These are phyloP conservation scores for Darksidea phi DNA, from an alignment of 495 filamentous ascomycete species.

Conservation along the genomic window DNA sequence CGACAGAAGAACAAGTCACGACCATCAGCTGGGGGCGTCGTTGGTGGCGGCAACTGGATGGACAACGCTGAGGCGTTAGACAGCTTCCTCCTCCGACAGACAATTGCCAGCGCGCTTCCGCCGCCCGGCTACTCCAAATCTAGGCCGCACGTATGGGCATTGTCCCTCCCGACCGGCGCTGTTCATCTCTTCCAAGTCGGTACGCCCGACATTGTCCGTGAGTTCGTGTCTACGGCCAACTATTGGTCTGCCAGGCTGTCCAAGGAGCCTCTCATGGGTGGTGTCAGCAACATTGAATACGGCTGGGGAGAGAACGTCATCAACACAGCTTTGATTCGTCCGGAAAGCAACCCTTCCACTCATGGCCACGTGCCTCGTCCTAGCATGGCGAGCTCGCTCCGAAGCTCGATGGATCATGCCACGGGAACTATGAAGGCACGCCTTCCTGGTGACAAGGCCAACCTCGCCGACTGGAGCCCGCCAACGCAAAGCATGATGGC, in stretches of 20 bases:
- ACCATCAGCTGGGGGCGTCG: constrained; percentile 60
- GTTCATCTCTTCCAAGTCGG: constrained; percentile 98
- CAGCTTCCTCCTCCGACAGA: constrained; percentile 85
- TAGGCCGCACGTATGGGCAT: constrained; percentile 89
- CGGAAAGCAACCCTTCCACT: constrained; percentile 42
- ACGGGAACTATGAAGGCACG: constrained; percentile 54
- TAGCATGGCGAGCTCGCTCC: constrained; percentile 69
- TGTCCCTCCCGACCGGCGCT: constrained; percentile 88
- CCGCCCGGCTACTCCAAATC: constrained; percentile 89
- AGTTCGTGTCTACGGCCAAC: constrained; percentile 93
- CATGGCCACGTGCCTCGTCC: constrained; percentile 43
- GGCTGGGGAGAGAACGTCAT: constrained; percentile 92
- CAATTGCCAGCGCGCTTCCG: constrained; percentile 85
- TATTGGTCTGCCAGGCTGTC: constrained; percentile 96
- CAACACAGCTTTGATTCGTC: constrained; percentile 64
- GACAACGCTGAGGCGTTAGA: constrained; percentile 87
- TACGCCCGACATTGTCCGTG: constrained; percentile 88
- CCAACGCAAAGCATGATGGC: constrained; percentile 86
- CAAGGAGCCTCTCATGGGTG: constrained; percentile 87
- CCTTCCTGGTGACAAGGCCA: constrained; percentile 80
- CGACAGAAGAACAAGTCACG: constrained; percentile 63
- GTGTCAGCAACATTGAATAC: constrained; percentile 95
- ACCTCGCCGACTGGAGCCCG: constrained; percentile 91
- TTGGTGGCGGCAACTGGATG: constrained; percentile 96
- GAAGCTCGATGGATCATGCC: constrained; percentile 69